phyloP scores from a whole-genome alignment of 2,329 filamentous ascomycete genomes.

The Arthrobotrys iridis region DNA sequence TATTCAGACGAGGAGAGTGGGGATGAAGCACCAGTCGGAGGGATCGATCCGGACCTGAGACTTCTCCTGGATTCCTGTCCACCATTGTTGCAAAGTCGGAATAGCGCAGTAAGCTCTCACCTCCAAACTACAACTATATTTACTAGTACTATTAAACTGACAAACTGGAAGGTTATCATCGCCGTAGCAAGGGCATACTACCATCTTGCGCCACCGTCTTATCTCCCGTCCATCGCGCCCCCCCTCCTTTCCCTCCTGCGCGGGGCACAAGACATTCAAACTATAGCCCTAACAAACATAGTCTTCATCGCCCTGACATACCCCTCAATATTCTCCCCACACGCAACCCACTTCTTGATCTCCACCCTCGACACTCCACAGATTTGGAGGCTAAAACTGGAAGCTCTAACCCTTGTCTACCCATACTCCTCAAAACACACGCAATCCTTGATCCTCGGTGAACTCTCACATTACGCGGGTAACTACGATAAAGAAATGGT shows the following conservation, averaged over 20 bases:
- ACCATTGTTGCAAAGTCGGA: constrained; percentile 89
- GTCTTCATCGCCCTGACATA: constrained; percentile 85
- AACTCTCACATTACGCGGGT: constrained; percentile 90
- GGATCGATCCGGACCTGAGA: constrained; percentile 81
- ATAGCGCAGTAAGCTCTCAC: constrained; percentile 72
- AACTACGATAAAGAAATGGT: constrained; percentile 78
- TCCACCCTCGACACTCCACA: constrained; percentile 79
- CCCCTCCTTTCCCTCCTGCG: constrained; percentile 87
- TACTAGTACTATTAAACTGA: constrained; percentile 39
- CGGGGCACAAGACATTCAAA: constrained; percentile 84
- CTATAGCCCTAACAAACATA: constrained; percentile 91
- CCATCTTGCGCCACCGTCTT: constrained; percentile 80
- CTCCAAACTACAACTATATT: background rate
- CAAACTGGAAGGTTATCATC: constrained; percentile 79
- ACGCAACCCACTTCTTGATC: constrained; percentile 89
- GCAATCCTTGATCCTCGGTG: constrained; percentile 87
- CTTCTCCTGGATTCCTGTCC: constrained; percentile 81
- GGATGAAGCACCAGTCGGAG: constrained; percentile 64
- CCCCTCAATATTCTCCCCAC: constrained; percentile 84
- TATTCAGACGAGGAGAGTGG: constrained; percentile 73
- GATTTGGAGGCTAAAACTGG: constrained; percentile 91
- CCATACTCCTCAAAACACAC: constrained; percentile 78
- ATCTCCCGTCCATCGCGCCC: constrained; percentile 79
- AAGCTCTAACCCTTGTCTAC: constrained; percentile 89
- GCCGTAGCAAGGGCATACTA: constrained; percentile 86